A percentile compares a stretch with the other conserved stretches of the same genome.
These are phyloP conservation scores for Fraxinus excelsior DNA, from an alignment of 257 asterid species.

Conservation along the genomic window DNA sequence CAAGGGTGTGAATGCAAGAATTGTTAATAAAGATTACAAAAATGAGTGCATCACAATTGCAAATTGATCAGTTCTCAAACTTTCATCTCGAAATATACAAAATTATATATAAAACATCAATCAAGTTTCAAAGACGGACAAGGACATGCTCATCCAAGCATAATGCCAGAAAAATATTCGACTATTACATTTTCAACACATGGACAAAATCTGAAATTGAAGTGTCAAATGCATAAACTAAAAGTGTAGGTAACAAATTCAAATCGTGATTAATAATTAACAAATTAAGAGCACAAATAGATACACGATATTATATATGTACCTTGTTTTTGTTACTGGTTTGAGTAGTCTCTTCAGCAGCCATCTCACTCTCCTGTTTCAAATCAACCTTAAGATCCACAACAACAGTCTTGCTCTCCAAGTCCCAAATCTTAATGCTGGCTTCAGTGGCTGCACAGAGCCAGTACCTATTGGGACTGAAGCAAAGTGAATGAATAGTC, in stretches of 20 bases:
- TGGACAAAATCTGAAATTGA: not conserved
- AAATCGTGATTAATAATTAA: not conserved
- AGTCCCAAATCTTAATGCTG: constrained; percentile 90
- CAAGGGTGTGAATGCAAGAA: not conserved
- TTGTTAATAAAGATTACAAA: not conserved
- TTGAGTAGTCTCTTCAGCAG: constrained; percentile 43
- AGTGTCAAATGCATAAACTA: not conserved
- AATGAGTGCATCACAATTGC: not conserved
- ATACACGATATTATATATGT: not conserved
- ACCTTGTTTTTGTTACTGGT: constrained; percentile 64
- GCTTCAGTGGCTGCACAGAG: constrained; percentile 88
- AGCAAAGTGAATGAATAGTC: constrained; percentile 73
- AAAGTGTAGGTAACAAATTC: not conserved
- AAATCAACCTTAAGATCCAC: constrained; percentile 74
- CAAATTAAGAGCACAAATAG: not conserved
- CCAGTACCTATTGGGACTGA: constrained; percentile 96
- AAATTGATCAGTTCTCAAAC: not conserved
- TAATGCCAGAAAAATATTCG: not conserved
- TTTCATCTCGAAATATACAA: not conserved
- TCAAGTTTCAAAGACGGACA: not conserved
- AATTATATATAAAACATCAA: no score
- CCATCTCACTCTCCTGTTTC: constrained; percentile 70
- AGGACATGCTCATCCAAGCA: not conserved
- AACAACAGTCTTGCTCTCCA: constrained; percentile 92
- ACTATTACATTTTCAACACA: not conserved